Base-by-base conservation (phyloP, 495 filamentous ascomycete species). In the Penicillium robsamsonii region DNA sequence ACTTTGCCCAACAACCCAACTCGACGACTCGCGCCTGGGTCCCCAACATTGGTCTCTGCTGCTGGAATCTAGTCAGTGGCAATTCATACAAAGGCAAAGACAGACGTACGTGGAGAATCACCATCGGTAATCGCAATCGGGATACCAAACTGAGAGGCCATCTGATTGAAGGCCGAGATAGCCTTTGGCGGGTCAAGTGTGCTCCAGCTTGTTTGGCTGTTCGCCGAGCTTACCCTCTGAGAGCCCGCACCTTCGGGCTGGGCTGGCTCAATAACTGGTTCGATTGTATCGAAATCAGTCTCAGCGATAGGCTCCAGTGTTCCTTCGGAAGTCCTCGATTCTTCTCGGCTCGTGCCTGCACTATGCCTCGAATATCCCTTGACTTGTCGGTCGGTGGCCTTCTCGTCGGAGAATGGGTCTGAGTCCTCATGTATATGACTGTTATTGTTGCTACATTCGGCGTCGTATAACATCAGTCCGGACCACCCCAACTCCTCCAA, bases 1-100 rank as follows among this genome's bases (percentile, higher is more conserved):
- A 78, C 66, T 44, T 63, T 64, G 29, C 64, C 56, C 20, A 71
- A 47, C 17, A 73, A 42, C 46, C 56, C 37, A 37, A 67, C 56
- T n/a, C 37, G 53, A 17, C 53, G 53, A 38, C 33, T 11, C 7
- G 18, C 5, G 5, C 29, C 44, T 12, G 43, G 40, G 25, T n/a
- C 52, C 17, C 50, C 58, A 4, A 3, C 13, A 5, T 29, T 51
- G 7, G 27, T 15, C 18, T 55, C 24, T 8, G 49, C 41, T 51
- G 15, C 13, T 53, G 4, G 5, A 1, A 4, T 37, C 11, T 48
- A 18, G 42, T 61, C 51, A 64, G 55, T 29, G 25, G 6, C 12
- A 18, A 12, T 9, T 35, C 29, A 49, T 24, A 12, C 15, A 20
- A 27, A 27, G 4, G 22, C 13, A 35, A 27, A 9, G 5, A 43